Percentiles rank a stretch among this genome's conserved stretches.
These are phyloP conservation scores for Pyricularia pennisetigena DNA, from an alignment of 2,329 filamentous ascomycete species.

Conservation along the genomic window DNA sequence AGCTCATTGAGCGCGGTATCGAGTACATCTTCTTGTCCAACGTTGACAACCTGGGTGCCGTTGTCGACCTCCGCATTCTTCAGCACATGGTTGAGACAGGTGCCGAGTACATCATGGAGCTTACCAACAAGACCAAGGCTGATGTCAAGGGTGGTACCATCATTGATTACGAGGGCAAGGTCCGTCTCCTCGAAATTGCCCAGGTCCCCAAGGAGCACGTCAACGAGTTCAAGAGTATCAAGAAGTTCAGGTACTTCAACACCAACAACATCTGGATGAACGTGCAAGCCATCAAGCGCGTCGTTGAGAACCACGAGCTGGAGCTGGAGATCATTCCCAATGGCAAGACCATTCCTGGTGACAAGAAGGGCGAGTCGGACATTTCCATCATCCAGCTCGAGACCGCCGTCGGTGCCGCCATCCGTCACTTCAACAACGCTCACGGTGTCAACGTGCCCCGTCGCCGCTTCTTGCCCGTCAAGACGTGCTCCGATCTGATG, in stretches of 20 bases:
- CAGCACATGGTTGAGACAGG: conserved; percentile 99
- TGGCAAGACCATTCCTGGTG: conserved; percentile 94
- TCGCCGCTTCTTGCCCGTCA: conserved; percentile 96
- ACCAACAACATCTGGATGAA: conserved; percentile 99
- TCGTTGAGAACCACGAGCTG: conserved; percentile 96
- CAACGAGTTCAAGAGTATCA: conserved; percentile 99
- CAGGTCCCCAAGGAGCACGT: conserved; percentile 99
- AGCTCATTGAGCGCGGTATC: conserved; percentile 89
- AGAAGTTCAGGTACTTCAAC: conserved; percentile 99
- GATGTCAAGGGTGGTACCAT: conserved; percentile 99
- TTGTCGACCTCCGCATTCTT: conserved; percentile 94
- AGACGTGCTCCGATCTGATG: conserved; percentile 99
- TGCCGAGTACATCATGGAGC: conserved; percentile 98
- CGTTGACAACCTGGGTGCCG: conserved; percentile 95
- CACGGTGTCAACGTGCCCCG: conserved; percentile 98
- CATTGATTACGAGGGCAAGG: conserved; percentile 96
- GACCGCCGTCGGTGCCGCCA: conserved; percentile 95
- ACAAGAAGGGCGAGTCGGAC: conserved; percentile 99
- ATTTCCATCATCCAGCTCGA: conserved; percentile 96
- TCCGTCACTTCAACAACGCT: conserved; percentile 96
- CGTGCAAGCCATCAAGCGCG: conserved; percentile 92
- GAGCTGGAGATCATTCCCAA: conserved; percentile 99
- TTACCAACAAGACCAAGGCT: conserved; percentile 99
- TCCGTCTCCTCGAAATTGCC: conserved; percentile 94
- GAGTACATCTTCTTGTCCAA: conserved; percentile 99